Evolutionary conservation across 148 eudicot genomes (phyloP).

Genomic region (Pouteria glomerata): DNA sequence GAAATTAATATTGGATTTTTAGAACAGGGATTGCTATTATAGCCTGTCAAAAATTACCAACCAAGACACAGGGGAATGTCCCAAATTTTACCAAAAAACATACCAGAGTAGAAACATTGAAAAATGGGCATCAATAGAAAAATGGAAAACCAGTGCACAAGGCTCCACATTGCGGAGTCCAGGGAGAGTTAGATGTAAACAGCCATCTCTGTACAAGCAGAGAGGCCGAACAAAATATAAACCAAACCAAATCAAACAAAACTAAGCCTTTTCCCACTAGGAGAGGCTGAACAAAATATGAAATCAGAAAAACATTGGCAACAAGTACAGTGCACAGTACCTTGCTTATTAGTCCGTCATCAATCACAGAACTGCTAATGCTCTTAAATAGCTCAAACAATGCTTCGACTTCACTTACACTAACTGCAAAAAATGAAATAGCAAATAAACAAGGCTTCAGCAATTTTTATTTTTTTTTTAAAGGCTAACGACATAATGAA

Average conservation of each 20-base stretch:
- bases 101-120: too few species aligned
- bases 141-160: too few species aligned
- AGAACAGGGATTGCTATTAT: background rate
- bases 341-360: conserved; percentile 95
- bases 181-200: too few species aligned
- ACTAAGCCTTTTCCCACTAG: too few species aligned
- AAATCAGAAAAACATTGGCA: background rate
- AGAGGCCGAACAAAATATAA: background rate
- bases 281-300: background rate
- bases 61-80: too few species aligned
- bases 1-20: background rate
- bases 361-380: conserved; percentile 84
- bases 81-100: too few species aligned
- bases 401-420: conserved; percentile 99
- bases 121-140: too few species aligned
- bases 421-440: conserved; percentile 44
- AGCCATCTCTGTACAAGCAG: background rate
- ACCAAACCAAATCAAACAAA: too few species aligned
- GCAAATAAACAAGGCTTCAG: background rate
- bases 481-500: background rate
- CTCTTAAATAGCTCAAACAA: conserved; percentile 85
- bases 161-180: too few species aligned
- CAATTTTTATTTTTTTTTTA: background rate
- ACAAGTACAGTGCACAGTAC: conserved; percentile 26
- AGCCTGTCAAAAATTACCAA: background rate